A percentile compares a stretch with the other conserved stretches of the same genome.
These are phyloP conservation scores for Aspergillus felis DNA, from an alignment of 2,329 filamentous ascomycete species.

Conservation along the genomic window DNA sequence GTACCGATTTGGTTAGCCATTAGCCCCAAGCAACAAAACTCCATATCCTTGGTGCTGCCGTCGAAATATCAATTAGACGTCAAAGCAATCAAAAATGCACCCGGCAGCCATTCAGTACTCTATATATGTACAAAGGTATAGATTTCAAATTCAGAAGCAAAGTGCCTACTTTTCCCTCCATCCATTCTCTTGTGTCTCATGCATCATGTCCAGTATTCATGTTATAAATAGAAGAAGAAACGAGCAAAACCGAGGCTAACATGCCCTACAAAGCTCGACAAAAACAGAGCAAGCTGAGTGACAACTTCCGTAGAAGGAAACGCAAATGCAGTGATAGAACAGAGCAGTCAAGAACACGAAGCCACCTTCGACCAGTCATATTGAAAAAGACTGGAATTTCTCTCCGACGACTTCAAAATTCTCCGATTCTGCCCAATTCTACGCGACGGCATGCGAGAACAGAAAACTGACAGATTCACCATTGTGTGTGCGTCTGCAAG, in stretches of 20 bases:
- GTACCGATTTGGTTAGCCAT: neutral
- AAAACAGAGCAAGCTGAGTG: slow-evolving; percentile 3
- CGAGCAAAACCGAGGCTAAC: neutral
- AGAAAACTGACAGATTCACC: slow-evolving; percentile 51
- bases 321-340: slow-evolving; percentile 1
- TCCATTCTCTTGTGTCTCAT: slow-evolving; percentile 7
- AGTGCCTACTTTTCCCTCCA: slow-evolving; percentile 3
- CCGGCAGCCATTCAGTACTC: slow-evolving; percentile 1
- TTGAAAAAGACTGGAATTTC: slow-evolving; percentile 6
- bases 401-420: slow-evolving; percentile 7
- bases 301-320: slow-evolving; percentile 8
- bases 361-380: slow-evolving; percentile 6
- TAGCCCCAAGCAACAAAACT: neutral
- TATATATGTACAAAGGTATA: slow-evolving; percentile 9
- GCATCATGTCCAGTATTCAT: slow-evolving; percentile 9
- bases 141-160: neutral
- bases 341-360: neutral
- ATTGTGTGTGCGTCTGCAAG: slow-evolving; percentile 49
- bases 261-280: slow-evolving; percentile 6
- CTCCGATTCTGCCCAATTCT: slow-evolving; percentile 6
- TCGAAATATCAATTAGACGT: slow-evolving; percentile 6
- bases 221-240: slow-evolving; percentile 1
- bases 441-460: slow-evolving; percentile 46
- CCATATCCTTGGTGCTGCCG: slow-evolving; percentile 1
- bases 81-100: neutral